Percentiles rank a stretch among this genome's conserved stretches.
Evolutionary conservation across 352 stramenopile species (phyloP).

Genomic region (Globisporangium splendens): DNA sequence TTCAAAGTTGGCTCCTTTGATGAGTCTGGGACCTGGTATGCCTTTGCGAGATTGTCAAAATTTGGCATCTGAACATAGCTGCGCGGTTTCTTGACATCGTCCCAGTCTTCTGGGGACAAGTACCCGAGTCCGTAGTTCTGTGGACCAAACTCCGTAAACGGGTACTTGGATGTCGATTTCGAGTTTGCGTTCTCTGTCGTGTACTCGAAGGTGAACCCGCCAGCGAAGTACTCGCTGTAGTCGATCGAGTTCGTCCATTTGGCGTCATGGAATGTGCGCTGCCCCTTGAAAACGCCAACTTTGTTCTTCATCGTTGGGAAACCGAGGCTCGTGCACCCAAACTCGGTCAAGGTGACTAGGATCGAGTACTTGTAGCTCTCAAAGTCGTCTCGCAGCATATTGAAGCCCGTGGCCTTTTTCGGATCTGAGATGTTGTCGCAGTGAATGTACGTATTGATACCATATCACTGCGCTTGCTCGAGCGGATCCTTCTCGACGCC

Average conservation of each 20-base stretch:
- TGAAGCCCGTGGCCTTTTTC: constrained; percentile 47
- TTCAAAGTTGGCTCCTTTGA: constrained; percentile 30
- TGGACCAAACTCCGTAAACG: constrained; percentile 56
- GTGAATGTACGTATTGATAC: constrained; percentile 80
- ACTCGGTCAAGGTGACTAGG: constrained; percentile 58
- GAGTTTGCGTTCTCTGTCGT: constrained; percentile 76
- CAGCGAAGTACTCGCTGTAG: constrained; percentile 59
- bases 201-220: constrained; percentile 78
- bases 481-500: constrained; percentile 48
- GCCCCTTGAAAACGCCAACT: constrained; percentile 34
- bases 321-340: constrained; percentile 38
- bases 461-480: constrained; percentile 83
- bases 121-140: constrained; percentile 83
- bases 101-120: constrained; percentile 60
- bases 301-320: constrained; percentile 50
- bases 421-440: constrained; percentile 56
- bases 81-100: constrained; percentile 43
- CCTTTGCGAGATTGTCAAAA: constrained; percentile 49
- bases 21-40: constrained; percentile 24
- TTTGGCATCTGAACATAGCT: constrained; percentile 59
- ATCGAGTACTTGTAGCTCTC: constrained; percentile 53
- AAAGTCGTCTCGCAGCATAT: constrained; percentile 58
- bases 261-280: constrained; percentile 74
- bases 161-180: constrained; percentile 45
- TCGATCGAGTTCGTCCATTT: constrained; percentile 46